Conservation (phyloP, 257 asterid genomes). For the Vinca minor region DNA sequence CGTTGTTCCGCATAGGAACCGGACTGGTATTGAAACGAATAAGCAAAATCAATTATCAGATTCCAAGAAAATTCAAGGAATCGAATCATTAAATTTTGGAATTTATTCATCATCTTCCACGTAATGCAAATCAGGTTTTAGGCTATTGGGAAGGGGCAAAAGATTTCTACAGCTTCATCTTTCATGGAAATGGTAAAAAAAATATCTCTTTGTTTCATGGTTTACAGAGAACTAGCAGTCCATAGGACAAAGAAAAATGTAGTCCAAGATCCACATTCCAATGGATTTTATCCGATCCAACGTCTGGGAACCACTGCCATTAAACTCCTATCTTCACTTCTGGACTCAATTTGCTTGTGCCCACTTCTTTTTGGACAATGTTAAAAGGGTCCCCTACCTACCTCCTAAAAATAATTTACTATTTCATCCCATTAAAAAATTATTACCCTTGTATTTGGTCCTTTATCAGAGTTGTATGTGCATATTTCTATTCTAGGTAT, state of each 20-base stretch:
- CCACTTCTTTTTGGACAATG: not conserved
- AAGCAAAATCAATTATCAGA: not conserved
- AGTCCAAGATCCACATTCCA: not conserved
- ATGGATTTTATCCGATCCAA: slow-evolving; percentile 3
- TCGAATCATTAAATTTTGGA: no score
- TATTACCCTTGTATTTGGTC: no score
- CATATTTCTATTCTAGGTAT: no score
- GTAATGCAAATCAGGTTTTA: not conserved
- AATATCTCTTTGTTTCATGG: not conserved
- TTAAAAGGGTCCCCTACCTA: slow-evolving; percentile 1
- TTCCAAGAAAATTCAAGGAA: not conserved
- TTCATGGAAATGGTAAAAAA: not conserved
- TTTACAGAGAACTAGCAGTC: not conserved
- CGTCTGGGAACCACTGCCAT: slow-evolving; percentile 4
- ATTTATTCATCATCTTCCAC: no score
- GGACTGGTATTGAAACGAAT: no score
- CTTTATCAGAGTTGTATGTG: no score
- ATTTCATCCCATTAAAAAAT: no score
- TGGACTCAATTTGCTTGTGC: not conserved
- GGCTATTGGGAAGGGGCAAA: no score
- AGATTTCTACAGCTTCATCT: not conserved
- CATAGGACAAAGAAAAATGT: not conserved
- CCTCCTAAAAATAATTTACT: no score
- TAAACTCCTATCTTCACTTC: not conserved
- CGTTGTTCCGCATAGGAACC: no score